Evolutionary conservation across 805 yeast species (phyloP), one percentile per base, ranked within the genome.

Genomic region (Candida xyloterini): DNA sequence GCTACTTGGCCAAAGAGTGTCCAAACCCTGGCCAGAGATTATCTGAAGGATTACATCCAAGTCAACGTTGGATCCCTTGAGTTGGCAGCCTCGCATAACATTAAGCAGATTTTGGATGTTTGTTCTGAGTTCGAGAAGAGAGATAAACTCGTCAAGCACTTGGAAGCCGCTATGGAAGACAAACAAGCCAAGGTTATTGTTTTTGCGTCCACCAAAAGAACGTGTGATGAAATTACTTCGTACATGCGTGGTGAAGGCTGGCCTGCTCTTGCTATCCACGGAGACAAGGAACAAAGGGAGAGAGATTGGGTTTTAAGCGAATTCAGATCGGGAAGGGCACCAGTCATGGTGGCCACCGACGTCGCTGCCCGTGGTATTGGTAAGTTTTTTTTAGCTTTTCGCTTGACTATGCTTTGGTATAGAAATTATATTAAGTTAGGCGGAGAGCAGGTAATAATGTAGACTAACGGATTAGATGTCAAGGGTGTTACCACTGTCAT

Each of bases 321-420:
- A 70, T 93, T 93, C 75, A 86, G 84, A 77, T 62, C 78, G 46
- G 98, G 98, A 57, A 85, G 81, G 67, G 81, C 95, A 40, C 96
- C 96, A 51, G 83, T 93, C 60, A 89, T 93, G 97, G 96, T 90
- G 63, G 99, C 99, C 48, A 93, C 99, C 51, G 99, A 93, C 68
- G 99, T 93, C 66, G 99, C 99, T 49, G 96, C 99, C 53, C 86
- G 99, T 78, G 99, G 99, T 81, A 89, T 93, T 73, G 97, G 96
- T 88, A 87, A 70, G 96, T 86, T 66, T 62, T 45, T 38, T 36
- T 18, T 18, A 18, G 33, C 42, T 38, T 38, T 38, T 32, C 35
- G 42, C 42, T 38, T 31, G 42, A 33, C 42, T 38, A 38, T 33
- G 27, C 36, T 32, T 31, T 21, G 33, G 42, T 38, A 38, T 38